Conservation (phyloP, 805 yeast genomes). For the Metschnikowia vanudenii region DNA sequence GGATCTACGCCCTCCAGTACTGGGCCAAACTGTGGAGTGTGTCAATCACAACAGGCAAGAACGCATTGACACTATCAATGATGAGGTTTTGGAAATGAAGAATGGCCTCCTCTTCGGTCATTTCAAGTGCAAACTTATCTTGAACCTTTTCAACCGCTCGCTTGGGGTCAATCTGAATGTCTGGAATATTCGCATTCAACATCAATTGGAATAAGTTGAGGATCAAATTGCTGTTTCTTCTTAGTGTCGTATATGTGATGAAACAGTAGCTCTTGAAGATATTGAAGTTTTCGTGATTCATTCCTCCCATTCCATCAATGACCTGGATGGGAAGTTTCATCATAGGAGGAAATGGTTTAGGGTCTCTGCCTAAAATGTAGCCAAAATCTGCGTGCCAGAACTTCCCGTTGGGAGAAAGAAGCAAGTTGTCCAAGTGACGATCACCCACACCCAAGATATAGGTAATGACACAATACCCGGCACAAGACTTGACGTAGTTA, state of each 20-base stretch:
- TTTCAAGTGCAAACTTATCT: constrained; percentile 88
- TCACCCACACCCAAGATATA: constrained; percentile 96
- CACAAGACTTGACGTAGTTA: constrained; percentile 89
- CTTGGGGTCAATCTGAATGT: constrained; percentile 76
- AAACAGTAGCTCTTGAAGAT: constrained; percentile 91
- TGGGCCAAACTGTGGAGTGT: constrained; percentile 94
- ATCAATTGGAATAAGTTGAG: constrained; percentile 88
- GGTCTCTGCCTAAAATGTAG: constrained; percentile 93
- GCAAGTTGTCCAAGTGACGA: constrained; percentile 87
- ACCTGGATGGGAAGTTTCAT: constrained; percentile 97
- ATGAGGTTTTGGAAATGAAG: constrained; percentile 91
- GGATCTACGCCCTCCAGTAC: constrained; percentile 89
- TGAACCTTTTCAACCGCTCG: constrained; percentile 88
- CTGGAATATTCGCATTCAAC: constrained; percentile 93
- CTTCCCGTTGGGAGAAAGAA: constrained; percentile 74
- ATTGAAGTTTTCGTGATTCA: constrained; percentile 77
- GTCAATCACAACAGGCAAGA: constrained; percentile 92
- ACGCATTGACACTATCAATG: constrained; percentile 90
- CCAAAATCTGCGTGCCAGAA: constrained; percentile 99
- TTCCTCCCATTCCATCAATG: constrained; percentile 97
- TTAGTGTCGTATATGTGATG: constrained; percentile 84
- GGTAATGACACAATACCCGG: constrained; percentile 96
- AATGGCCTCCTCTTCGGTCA: constrained; percentile 95
- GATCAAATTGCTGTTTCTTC: constrained; percentile 87
- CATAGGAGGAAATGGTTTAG: constrained; percentile 97